These are phyloP conservation scores for Cylindrodendrum hubeiense DNA, from an alignment of 2,329 filamentous ascomycete genomes.

Conservation along the genomic window DNA sequence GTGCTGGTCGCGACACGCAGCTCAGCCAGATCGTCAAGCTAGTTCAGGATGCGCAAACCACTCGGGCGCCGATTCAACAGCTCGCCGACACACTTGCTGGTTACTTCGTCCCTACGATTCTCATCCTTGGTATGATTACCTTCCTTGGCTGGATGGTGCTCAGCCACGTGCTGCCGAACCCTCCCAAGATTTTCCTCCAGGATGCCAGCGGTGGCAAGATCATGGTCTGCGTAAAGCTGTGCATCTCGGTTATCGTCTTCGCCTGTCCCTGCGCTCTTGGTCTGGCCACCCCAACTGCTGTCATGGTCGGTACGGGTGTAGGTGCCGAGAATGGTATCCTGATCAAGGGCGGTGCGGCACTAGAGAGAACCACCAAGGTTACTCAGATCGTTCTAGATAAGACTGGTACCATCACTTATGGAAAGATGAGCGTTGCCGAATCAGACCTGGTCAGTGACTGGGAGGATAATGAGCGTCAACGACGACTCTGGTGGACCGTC, in stretches of 20 bases:
- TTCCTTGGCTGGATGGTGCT: slow-evolving; percentile 96
- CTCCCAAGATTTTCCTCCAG: slow-evolving; percentile 88
- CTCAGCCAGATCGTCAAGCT: slow-evolving; percentile 98
- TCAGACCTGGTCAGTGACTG: slow-evolving; percentile 76
- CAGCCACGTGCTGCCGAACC: slow-evolving; percentile 84
- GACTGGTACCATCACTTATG: slow-evolving; percentile 93
- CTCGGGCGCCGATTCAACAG: slow-evolving; percentile 91
- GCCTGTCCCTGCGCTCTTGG: slow-evolving; percentile 98
- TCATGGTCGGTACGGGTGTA: slow-evolving; percentile 99
- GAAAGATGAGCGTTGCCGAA: slow-evolving; percentile 92
- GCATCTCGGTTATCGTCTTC: slow-evolving; percentile 98
- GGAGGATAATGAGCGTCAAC: slow-evolving; percentile 75
- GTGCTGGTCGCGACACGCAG: slow-evolving; percentile 94
- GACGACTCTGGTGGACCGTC: slow-evolving; percentile 92
- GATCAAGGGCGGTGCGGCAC: slow-evolving; percentile 94
- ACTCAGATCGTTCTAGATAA: slow-evolving; percentile 95
- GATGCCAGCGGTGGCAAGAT: slow-evolving; percentile 87
- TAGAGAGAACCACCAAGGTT: slow-evolving; percentile 91
- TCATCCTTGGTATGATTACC: slow-evolving; percentile 84
- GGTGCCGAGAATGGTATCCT: slow-evolving; percentile 96
- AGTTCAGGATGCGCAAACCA: slow-evolving; percentile 98
- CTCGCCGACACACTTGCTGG: slow-evolving; percentile 92
- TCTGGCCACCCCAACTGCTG: slow-evolving; percentile 93
- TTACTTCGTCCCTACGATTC: slow-evolving; percentile 92
- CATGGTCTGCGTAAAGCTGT: slow-evolving; percentile 97